A percentile compares a stretch with the other conserved stretches of the same genome.
Evolutionary conservation across 177 flowering plant genomes (phyloP).

Genomic region (Tripterygium wilfordii): DNA sequence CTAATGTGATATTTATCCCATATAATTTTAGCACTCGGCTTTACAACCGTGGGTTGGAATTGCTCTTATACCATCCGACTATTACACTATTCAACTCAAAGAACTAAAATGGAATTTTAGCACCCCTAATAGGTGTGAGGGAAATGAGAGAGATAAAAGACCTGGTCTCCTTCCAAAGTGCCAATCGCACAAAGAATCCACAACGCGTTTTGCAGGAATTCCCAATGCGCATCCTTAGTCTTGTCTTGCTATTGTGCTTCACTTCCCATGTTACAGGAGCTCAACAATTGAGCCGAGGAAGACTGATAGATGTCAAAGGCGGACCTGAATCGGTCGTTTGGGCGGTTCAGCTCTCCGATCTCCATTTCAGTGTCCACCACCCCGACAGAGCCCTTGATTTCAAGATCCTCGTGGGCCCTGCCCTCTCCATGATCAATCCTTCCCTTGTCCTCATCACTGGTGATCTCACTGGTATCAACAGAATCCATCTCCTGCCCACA

Average conservation of each 20-base stretch:
- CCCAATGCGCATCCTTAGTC: no score
- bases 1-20: no score
- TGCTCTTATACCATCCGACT: no score
- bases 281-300: no score
- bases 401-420: conserved; percentile 46
- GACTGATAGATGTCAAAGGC: conserved; percentile 39
- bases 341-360: conserved; percentile 98
- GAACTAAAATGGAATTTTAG: no score
- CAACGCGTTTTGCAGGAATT: no score
- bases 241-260: no score
- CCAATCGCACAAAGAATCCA: no score
- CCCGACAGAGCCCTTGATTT: conserved; percentile 84
- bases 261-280: not conserved
- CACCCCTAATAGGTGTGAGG: no score
- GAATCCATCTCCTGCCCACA: not conserved
- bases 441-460: conserved; percentile 90
- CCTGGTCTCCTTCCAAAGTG: not conserved
- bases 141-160: not conserved
- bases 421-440: conserved; percentile 73
- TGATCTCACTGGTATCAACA: conserved; percentile 80
- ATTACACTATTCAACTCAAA: no score
- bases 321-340: conserved; percentile 64
- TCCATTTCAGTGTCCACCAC: conserved; percentile 89
- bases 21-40: no score
- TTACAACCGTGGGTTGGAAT: no score